phyloP scores from a whole-genome alignment of 768 basidiomycete genomes.

The Clitopilus passeckerianus region DNA sequence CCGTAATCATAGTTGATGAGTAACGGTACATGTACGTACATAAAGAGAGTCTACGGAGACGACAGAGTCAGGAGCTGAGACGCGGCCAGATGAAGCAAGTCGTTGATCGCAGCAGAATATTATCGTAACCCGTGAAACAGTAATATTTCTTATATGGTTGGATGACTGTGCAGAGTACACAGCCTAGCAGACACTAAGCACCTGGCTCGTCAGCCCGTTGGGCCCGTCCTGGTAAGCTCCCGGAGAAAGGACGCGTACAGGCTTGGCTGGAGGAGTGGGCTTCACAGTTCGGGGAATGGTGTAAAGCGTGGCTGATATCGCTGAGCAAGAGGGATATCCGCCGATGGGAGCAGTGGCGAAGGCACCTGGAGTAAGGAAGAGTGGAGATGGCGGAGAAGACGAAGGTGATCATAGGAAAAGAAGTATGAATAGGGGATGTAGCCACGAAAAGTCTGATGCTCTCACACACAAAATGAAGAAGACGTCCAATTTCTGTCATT shows the following conservation, averaged over 20 bases:
- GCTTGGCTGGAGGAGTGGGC: neutral
- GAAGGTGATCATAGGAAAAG: too few species aligned
- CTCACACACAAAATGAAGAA: neutral
- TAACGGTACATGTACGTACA: neutral
- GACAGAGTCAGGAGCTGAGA: neutral
- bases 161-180: neutral
- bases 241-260: neutral
- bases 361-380: too few species aligned
- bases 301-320: neutral
- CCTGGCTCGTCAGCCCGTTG: neutral
- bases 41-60: neutral
- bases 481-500: neutral
- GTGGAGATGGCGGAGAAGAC: too few species aligned
- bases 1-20: neutral
- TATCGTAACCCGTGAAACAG: neutral
- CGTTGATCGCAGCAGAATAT: neutral
- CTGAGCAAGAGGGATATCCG: neutral
- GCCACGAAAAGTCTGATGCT: neutral
- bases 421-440: neutral
- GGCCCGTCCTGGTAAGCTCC: neutral
- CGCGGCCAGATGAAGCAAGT: neutral
- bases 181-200: neutral
- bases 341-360: neutral
- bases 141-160: neutral
- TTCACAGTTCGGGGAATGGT: neutral